These are phyloP conservation scores for Eucalyptus brandiana DNA, from an alignment of 345 rosid genomes.

Conservation along the genomic window DNA sequence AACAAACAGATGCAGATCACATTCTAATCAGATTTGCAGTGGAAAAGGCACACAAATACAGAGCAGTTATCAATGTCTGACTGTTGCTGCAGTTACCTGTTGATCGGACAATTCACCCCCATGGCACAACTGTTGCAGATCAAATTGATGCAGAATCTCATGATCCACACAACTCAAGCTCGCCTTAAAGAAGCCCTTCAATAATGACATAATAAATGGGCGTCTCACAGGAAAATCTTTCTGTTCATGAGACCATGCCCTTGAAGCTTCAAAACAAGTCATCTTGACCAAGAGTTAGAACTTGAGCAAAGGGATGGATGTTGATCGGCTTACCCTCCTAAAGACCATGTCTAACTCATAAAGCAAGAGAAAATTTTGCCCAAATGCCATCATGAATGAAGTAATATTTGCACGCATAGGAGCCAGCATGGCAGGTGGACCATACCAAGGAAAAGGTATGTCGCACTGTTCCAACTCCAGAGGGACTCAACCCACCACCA, in stretches of 20 bases:
- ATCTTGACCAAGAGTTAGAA: background rate
- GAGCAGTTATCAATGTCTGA: background rate
- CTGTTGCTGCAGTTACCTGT: background rate
- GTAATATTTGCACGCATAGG: constrained; percentile 36
- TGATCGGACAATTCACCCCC: background rate
- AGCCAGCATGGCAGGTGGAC: constrained; percentile 66
- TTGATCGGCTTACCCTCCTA: too few species aligned
- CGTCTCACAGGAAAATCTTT: background rate
- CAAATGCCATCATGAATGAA: constrained; percentile 26
- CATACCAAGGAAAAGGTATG: constrained; percentile 79
- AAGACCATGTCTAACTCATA: too few species aligned
- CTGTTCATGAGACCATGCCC: background rate
- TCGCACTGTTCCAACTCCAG: constrained; percentile 94
- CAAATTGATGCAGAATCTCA: background rate
- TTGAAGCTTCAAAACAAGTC: background rate
- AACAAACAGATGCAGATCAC: background rate
- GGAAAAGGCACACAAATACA: background rate
- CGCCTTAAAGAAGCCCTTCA: background rate
- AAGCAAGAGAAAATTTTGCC: background rate
- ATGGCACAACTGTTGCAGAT: background rate
- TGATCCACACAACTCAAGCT: background rate
- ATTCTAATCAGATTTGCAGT: background rate
- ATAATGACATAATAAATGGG: background rate
- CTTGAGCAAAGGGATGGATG: too few species aligned
- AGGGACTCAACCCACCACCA: constrained; percentile 86